Evolutionary conservation across 2,329 filamentous ascomycete species (phyloP).

Genomic region (Aspergillus sp.): DNA sequence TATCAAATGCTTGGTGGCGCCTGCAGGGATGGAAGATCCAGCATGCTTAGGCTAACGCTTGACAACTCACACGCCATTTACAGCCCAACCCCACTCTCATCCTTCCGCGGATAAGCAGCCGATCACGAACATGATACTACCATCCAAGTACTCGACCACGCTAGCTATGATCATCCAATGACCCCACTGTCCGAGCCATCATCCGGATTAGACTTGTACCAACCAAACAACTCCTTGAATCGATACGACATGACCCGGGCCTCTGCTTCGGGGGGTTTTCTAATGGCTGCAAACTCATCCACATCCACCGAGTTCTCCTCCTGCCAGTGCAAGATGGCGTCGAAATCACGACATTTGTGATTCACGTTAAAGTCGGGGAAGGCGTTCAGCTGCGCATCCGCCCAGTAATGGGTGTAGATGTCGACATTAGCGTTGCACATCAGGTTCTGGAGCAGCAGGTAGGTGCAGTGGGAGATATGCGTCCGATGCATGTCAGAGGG

Average conservation of each 20-base stretch:
- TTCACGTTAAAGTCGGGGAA: conserved; percentile 12
- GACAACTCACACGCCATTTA: neutral
- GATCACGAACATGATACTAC: neutral
- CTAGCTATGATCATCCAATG: neutral
- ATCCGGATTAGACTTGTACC: neutral
- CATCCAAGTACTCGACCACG: neutral
- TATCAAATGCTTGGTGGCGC: neutral
- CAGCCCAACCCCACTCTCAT: neutral
- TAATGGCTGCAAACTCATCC: neutral
- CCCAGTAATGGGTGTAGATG: conserved; percentile 1
- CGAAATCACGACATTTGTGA: conserved; percentile 6
- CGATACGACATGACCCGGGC: conserved; percentile 3
- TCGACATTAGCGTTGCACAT: conserved; percentile 5
- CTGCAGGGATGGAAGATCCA: neutral
- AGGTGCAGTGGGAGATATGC: conserved; percentile 9
- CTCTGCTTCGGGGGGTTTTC: neutral
- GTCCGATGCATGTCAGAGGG: conserved; percentile 7
- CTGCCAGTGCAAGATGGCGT: neutral
- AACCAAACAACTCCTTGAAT: conserved; percentile 6
- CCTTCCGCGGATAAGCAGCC: neutral
- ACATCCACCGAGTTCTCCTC: neutral
- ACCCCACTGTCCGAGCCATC: neutral
- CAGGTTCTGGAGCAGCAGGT: conserved; percentile 10
- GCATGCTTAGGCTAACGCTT: neutral
- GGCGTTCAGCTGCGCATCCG: conserved; percentile 3